These are phyloP conservation scores for Globisporangium irregulare DNA, from an alignment of 352 stramenopile genomes.

Conservation along the genomic window DNA sequence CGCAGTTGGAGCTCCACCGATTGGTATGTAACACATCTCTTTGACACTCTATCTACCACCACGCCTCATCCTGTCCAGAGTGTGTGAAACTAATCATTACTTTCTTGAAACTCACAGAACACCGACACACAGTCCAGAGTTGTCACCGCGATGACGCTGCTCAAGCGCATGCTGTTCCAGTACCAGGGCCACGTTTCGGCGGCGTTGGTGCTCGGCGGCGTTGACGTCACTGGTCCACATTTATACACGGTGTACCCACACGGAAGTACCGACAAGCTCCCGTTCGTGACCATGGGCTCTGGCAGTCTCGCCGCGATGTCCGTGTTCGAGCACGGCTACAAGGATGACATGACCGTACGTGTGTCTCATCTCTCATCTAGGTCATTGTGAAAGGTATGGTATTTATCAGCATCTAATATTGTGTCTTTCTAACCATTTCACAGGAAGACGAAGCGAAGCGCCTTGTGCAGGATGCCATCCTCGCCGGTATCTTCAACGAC, in stretches of 20 bases:
- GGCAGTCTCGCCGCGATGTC: conserved; percentile 98
- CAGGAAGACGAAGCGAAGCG: conserved; percentile 94
- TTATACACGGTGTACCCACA: conserved; percentile 99
- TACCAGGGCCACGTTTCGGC: conserved; percentile 96
- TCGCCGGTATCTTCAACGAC: conserved; percentile 98
- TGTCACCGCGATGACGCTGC: conserved; percentile 95
- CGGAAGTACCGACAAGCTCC: conserved; percentile 95
- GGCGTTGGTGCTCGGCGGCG: conserved; percentile 97
- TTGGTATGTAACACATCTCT: conserved; percentile 55
- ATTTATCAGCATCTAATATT: too few relatives aligned
- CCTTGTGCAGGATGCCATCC: conserved; percentile 95
- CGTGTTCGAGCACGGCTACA: conserved; percentile 95
- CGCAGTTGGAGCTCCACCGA: conserved; percentile 95
- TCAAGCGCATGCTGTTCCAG: conserved; percentile 97
- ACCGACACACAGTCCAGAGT: conserved; percentile 89
- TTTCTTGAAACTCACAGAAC: conserved; percentile 37
- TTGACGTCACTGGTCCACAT: conserved; percentile 94
- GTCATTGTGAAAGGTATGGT: too few relatives aligned
- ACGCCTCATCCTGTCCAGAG: background rate
- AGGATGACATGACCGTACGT: conserved; percentile 90
- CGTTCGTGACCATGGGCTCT: conserved; percentile 99
- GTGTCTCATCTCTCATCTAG: too few relatives aligned
- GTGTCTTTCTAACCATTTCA: background rate
- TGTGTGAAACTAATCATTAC: background rate
- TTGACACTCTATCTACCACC: background rate